Evolutionary conservation across 2,329 filamentous ascomycete species (phyloP), one percentile per base, ranked within the genome.

Genomic region (Dissoconium aciculare): DNA sequence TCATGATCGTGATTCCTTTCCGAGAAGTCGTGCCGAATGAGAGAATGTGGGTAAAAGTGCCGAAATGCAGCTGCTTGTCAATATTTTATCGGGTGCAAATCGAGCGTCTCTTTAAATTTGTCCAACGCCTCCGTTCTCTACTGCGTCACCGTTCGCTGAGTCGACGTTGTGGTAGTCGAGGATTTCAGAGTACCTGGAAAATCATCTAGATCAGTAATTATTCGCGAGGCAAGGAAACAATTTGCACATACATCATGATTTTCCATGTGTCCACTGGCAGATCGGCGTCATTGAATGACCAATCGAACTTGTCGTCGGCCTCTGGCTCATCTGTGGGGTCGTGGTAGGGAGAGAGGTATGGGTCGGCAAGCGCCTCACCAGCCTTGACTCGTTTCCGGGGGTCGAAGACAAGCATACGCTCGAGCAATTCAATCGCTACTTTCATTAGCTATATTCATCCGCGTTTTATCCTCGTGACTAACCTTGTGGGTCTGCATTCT

Each of bases 211-310:
- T 36, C 14, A 36, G 34, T 24, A 19, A 11, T 16, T 31, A 11
- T 17, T 21, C 9, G 11, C n/a, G n/a, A 5, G 5, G 9, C 17
- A 15, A 27, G 3, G 11, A 6, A 17, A 26, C 16, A 11, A 8
- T 15, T 13, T 23, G 10, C 11, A 34, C 78, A 53, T 67, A 93
- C 89, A 98, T 98, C 89, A 95, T 98, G 55, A 98, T 94, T 66
- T 98, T 98, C 89, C 89, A 98, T n/a, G 85, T 93, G 54, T 98
- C 89, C 30, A 95, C 85, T 1, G 89, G 87, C 34, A 98, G 65
- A 53, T 98, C 89, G 28, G 87, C 89, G 49, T 98, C 89, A 57
- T 95, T 95, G 63, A 98, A 98, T 32, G 85, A 94, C 89, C 89
- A 98, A 56, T 98, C 89, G 50, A 98, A 98, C 63, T 93, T 94